Evolutionary conservation across 1,284 basidiomycete species (phyloP).

Genomic region (Chondrostereum purpureum): DNA sequence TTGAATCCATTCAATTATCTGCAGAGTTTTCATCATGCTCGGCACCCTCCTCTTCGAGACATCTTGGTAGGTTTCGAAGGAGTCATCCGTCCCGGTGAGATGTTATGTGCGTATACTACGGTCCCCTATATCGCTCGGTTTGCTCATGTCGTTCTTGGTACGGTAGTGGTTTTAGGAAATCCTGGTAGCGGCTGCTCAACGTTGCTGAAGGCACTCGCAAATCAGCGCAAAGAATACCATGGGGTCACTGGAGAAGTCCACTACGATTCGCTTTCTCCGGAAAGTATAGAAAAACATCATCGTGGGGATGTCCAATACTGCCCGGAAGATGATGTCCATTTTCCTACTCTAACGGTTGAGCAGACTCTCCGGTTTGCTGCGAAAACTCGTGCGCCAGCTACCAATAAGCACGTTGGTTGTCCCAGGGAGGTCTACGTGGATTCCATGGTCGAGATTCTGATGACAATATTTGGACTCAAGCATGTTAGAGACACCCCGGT

Average conservation of each 20-base stretch:
- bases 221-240: conserved; percentile 47
- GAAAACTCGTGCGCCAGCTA: conserved; percentile 43
- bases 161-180: conserved; percentile 46
- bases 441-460: conserved; percentile 44
- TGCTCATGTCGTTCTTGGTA: neutral
- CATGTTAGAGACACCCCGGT: conserved; percentile 56
- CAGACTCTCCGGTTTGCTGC: conserved; percentile 57
- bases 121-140: neutral
- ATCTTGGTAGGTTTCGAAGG: conserved; percentile 46
- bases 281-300: conserved; percentile 41
- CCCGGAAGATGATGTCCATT: neutral
- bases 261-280: conserved; percentile 56
- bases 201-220: conserved; percentile 53
- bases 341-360: conserved; percentile 61
- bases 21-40: conserved; percentile 32
- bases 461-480: conserved; percentile 63
- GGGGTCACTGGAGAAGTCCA: conserved; percentile 48
- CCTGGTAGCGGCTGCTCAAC: conserved; percentile 56
- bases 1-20: conserved; percentile 23
- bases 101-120: conserved; percentile 35
- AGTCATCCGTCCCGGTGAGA: conserved; percentile 26
- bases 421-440: conserved; percentile 15
- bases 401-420: neutral
- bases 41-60: conserved; percentile 11
- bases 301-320: conserved; percentile 58